phyloP scores from a whole-genome alignment of 2,329 filamentous ascomycete species.

The Neonectria sp. region DNA sequence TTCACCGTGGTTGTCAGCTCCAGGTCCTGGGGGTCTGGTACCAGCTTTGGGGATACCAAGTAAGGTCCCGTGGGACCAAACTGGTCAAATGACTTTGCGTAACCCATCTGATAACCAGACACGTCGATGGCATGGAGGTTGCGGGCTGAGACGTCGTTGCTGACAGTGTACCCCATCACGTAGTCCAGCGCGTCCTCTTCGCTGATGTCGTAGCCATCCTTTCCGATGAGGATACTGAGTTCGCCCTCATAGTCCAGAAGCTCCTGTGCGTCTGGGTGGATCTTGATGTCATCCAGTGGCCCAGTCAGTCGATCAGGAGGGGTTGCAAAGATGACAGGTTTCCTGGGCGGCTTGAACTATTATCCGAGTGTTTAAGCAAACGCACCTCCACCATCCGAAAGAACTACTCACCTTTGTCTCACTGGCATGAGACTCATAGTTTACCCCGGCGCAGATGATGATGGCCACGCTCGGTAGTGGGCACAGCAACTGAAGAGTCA shows the following conservation, averaged over 20 bases:
- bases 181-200: slow-evolving; percentile 60
- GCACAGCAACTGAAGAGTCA: no score
- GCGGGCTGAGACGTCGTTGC: slow-evolving; percentile 65
- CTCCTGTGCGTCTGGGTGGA: slow-evolving; percentile 13
- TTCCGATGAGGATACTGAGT: slow-evolving; percentile 62
- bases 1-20: slow-evolving; percentile 14
- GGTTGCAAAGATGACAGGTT: slow-evolving; percentile 17
- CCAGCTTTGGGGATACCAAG: slow-evolving; percentile 1
- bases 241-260: slow-evolving; percentile 62
- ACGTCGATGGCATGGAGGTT: slow-evolving; percentile 9
- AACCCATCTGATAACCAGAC: slow-evolving; percentile 13
- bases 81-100: slow-evolving; percentile 23
- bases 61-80: not conserved
- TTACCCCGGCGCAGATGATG: slow-evolving; percentile 12
- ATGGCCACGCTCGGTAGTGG: no score
- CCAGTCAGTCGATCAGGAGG: slow-evolving; percentile 10
- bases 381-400: no score
- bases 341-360: slow-evolving; percentile 6
- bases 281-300: slow-evolving; percentile 12
- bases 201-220: slow-evolving; percentile 63
- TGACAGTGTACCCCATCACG: slow-evolving; percentile 66
- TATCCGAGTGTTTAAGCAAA: no score
- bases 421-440: slow-evolving; percentile 17
- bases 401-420: slow-evolving; percentile 6
- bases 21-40: slow-evolving; percentile 16